Conservation (phyloP, 2,329 filamentous ascomycete species). For the Cadophora sp. region DNA sequence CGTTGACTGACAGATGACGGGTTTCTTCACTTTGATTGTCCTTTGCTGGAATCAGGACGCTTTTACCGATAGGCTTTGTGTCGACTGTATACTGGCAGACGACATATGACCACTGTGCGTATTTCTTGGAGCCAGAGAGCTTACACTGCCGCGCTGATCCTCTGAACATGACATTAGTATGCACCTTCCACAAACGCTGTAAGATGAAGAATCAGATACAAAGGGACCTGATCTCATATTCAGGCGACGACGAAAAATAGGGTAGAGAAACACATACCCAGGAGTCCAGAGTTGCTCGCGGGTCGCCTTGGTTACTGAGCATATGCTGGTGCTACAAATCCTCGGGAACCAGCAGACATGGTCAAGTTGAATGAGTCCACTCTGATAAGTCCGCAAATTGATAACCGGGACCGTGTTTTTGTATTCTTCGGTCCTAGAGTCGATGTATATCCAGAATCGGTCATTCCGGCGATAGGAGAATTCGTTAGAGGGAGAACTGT, state of each 20-base stretch:
- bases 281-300: slow-evolving; percentile 35
- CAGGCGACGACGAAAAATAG: neutral
- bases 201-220: neutral
- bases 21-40: neutral
- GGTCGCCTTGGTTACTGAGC: slow-evolving; percentile 19
- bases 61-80: slow-evolving; percentile 22
- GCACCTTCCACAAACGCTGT: neutral
- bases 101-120: slow-evolving; percentile 30
- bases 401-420: slow-evolving; percentile 32
- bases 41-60: slow-evolving; percentile 27
- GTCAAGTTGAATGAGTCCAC: slow-evolving; percentile 29
- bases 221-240: neutral
- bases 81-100: slow-evolving; percentile 34
- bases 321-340: slow-evolving; percentile 8
- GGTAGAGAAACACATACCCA: slow-evolving; percentile 13
- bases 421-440: slow-evolving; percentile 13
- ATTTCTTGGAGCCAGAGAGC: slow-evolving; percentile 24
- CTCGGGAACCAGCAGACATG: slow-evolving; percentile 38
- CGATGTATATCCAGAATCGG: slow-evolving; percentile 36
- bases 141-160: slow-evolving; percentile 29
- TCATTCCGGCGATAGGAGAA: slow-evolving; percentile 32
- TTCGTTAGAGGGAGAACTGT: slow-evolving; percentile 21
- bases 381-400: slow-evolving; percentile 34
- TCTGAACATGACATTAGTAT: neutral
- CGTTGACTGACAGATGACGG: slow-evolving; percentile 13